phyloP scores from a whole-genome alignment of 2,329 filamentous ascomycete genomes.

The Erysiphe pulchra region DNA sequence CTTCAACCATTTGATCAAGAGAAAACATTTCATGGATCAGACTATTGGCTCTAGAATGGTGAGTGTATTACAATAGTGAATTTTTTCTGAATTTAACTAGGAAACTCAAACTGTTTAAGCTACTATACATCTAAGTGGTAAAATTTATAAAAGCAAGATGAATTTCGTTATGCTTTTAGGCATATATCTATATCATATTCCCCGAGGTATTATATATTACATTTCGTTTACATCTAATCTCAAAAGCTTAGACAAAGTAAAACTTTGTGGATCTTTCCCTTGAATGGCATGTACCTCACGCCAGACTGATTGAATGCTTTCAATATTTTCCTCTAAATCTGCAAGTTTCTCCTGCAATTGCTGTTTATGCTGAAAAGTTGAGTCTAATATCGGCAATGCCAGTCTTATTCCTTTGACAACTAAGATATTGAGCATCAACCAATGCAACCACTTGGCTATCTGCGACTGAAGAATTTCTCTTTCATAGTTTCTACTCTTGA shows the following conservation, averaged over 20 bases:
- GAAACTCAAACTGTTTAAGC: too few relatives aligned
- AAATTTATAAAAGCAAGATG: too few relatives aligned
- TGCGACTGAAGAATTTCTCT: background rate
- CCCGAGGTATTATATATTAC: too few relatives aligned
- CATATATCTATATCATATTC: too few relatives aligned
- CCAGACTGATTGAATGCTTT: background rate
- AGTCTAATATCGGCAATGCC: constrained; percentile 5
- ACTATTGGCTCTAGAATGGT: too few relatives aligned
- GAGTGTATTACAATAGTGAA: too few relatives aligned
- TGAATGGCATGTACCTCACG: background rate
- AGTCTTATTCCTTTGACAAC: constrained; percentile 17
- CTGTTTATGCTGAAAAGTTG: background rate
- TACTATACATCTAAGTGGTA: too few relatives aligned
- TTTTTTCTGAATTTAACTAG: too few relatives aligned
- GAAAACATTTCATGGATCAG: too few relatives aligned
- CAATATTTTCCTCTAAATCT: background rate
- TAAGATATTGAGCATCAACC: constrained; percentile 8
- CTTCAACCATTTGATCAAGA: too few relatives aligned
- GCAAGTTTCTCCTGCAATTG: background rate
- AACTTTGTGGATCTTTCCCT: background rate
- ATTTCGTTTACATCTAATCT: too few relatives aligned
- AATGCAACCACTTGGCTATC: background rate
- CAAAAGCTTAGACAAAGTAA: background rate
- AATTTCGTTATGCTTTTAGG: too few relatives aligned
- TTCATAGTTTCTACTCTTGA: background rate